Evolutionary conservation across 495 filamentous ascomycete species (phyloP).

Genomic region (Penicillium antarcticum): DNA sequence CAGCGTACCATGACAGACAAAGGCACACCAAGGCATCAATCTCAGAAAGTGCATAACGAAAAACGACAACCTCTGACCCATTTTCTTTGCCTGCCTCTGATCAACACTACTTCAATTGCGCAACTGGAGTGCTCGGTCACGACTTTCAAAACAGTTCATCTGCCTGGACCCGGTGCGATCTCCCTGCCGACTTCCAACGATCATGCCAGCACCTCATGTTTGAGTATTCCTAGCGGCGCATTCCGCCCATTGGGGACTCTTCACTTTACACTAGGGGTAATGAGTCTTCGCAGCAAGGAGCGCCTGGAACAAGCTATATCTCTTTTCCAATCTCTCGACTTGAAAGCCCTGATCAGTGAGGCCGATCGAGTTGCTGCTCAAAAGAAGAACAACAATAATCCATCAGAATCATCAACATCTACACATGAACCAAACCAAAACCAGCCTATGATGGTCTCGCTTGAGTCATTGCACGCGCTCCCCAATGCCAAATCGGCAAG

Average conservation of each 20-base stretch:
- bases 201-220: conserved; percentile 22
- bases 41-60: conserved; percentile 7
- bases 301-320: conserved; percentile 55
- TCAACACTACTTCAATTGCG: conserved; percentile 56
- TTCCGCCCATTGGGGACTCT: conserved; percentile 76
- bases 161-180: conserved; percentile 13
- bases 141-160: conserved; percentile 57
- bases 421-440: neutral
- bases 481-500: conserved; percentile 38
- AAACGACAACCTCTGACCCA: conserved; percentile 65
- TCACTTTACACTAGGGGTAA: conserved; percentile 84
- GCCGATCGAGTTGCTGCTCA: conserved; percentile 12
- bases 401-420: neutral
- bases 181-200: conserved; percentile 3
- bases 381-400: neutral
- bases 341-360: conserved; percentile 45
- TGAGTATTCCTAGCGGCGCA: conserved; percentile 53
- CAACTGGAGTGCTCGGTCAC: conserved; percentile 60
- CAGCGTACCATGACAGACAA: conserved; percentile 12
- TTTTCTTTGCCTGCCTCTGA: conserved; percentile 82
- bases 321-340: conserved; percentile 53
- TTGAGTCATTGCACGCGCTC: conserved; percentile 36
- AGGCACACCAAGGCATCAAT: conserved; percentile 2
- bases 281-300: conserved; percentile 62
- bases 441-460: conserved; percentile 27